Evolutionary conservation across 106 monocot species (phyloP).

Genomic region (Dactylorhiza incarnata): DNA sequence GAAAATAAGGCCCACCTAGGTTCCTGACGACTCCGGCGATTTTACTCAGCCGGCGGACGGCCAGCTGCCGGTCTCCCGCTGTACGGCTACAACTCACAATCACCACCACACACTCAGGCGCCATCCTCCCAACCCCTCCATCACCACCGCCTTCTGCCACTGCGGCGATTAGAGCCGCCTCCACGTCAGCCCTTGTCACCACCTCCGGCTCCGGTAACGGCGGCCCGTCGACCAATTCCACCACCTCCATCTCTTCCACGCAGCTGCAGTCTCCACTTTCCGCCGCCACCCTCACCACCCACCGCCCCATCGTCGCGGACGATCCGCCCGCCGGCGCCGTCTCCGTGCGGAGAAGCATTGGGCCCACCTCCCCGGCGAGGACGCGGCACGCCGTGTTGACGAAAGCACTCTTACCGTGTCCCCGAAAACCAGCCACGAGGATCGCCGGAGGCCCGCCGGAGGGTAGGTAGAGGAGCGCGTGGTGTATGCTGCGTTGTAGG

Average conservation of each 20-base stretch:
- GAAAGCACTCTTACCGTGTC: slow-evolving; percentile 75
- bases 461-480: slow-evolving; percentile 11
- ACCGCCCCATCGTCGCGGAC: slow-evolving; percentile 7
- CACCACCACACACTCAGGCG: slow-evolving; percentile 56
- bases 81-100: slow-evolving; percentile 36
- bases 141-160: not conserved
- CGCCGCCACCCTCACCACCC: slow-evolving; percentile 8
- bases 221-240: slow-evolving; percentile 49
- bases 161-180: slow-evolving; percentile 13
- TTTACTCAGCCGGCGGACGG: slow-evolving; percentile 37
- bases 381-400: slow-evolving; percentile 71
- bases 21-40: slow-evolving; percentile 34
- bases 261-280: slow-evolving; percentile 12
- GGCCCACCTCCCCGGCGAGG: slow-evolving; percentile 51
- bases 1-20: slow-evolving; percentile 42
- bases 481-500: slow-evolving; percentile 43
- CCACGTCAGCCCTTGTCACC: slow-evolving; percentile 26
- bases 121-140: not conserved
- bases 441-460: slow-evolving; percentile 25
- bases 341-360: slow-evolving; percentile 54
- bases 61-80: slow-evolving; percentile 13
- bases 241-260: slow-evolving; percentile 19
- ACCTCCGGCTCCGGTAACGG: slow-evolving; percentile 31
- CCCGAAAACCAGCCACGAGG: slow-evolving; percentile 44
- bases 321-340: slow-evolving; percentile 30